These are phyloP conservation scores for Astragalus membranaceus DNA, from an alignment of 306 rosid species.

Conservation along the genomic window DNA sequence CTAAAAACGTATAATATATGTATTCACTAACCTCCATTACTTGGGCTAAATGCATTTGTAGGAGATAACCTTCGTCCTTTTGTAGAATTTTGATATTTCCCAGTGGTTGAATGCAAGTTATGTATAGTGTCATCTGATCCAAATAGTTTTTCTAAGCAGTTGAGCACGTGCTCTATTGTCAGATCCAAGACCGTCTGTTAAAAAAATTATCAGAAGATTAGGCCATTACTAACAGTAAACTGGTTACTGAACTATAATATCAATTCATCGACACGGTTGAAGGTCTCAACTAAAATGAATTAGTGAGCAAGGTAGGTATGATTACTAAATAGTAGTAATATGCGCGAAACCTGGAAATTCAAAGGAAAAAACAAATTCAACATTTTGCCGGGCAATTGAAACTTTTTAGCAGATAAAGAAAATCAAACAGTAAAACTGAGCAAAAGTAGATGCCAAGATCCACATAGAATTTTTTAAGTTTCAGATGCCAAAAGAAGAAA, in stretches of 20 bases:
- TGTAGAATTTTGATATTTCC: constrained; percentile 13
- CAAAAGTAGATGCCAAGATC: not conserved
- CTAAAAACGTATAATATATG: not conserved
- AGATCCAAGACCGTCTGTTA: constrained; percentile 48
- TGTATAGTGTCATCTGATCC: constrained; percentile 32
- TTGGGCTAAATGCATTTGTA: constrained; percentile 21
- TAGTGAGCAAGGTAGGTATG: not conserved
- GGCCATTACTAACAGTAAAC: constrained; percentile 8
- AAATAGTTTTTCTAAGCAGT: constrained; percentile 53
- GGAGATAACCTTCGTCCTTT: constrained; percentile 31
- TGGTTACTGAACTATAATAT: constrained; percentile 4
- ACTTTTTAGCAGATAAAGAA: not conserved
- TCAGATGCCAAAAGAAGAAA: not conserved
- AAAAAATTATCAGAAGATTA: constrained; percentile 6
- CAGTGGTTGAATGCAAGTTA: constrained; percentile 27
- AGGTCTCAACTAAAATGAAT: constrained; percentile 1
- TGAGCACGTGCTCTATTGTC: constrained; percentile 51
- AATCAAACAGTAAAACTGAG: not conserved
- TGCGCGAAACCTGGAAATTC: not conserved
- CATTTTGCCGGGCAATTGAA: not conserved
- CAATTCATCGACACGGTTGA: not conserved
- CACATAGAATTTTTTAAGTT: not conserved
- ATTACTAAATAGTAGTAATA: not conserved
- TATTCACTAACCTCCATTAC: constrained; percentile 43
- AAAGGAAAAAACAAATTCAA: not conserved